Evolutionary conservation across 2,329 filamentous ascomycete species (phyloP), one percentile per base, ranked within the genome.

Genomic region (Calonectria henricotiae): DNA sequence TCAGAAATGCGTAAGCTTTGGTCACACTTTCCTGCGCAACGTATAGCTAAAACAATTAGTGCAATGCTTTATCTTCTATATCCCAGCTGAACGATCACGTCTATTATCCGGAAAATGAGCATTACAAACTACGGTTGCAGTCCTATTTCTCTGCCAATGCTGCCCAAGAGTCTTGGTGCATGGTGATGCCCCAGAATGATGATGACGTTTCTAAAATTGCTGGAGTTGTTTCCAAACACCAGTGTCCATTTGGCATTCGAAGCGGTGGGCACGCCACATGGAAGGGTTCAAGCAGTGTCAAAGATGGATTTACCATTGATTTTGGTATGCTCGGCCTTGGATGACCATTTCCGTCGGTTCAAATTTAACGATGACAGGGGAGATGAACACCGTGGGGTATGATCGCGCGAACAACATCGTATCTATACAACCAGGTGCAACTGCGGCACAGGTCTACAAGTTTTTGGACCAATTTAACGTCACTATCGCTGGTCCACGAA

Each of bases 251-350:
- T 25, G 51, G 51, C 4, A 55, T 55, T 32, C 51, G 32, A 12
- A 55, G 51, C 12, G 51, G 51, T 23, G 51, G 51, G 6, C 51
- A 55, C 20, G 11, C 30, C 32, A 55, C 32, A 13, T 55, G 51
- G 51, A 55, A 55, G 12, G 51, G 51, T 20, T 55, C 51, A 55
- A 55, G 32, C 15, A 37, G 51, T 15, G 51, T 55, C 9, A 55
- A 37, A 7, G 32, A 55, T 12, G 51, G 51, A 0, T n/a, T 55
- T 12, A 55, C 51, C 7, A 20, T 55, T 11, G 51, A 55, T 32
- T 55, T 55, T 11, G 51, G 51, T 55, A 55, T 55, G 32, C 12
- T 20, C 11, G 2, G 7, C 2, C 9, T 13, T 15, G 12, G 5
- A 17, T 20, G 2, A 49, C 7, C 9, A 23, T 35, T 17, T 37